Evolutionary conservation across 768 basidiomycete species (phyloP).

Genomic region (Termitomyces sp.): DNA sequence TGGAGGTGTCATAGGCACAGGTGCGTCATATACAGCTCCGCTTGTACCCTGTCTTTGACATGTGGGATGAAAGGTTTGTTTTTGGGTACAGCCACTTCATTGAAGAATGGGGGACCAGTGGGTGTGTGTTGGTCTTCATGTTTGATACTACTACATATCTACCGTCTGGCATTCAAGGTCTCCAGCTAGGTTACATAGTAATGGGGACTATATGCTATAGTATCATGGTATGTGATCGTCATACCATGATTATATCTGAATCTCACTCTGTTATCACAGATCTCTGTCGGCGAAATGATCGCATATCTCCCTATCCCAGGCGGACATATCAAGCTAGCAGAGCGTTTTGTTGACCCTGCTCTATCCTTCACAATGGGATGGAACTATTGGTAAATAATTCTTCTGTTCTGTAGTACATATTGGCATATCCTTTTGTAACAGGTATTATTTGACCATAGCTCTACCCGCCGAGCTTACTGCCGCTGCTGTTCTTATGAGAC

Average conservation of each 20-base stretch:
- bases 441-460: too few species aligned
- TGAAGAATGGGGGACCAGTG: constrained; percentile 62
- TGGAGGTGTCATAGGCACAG: background rate
- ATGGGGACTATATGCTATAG: constrained; percentile 51
- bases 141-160: background rate
- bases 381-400: too few species aligned
- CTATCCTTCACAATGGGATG: constrained; percentile 41
- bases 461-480: too few species aligned
- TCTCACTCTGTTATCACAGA: too few species aligned
- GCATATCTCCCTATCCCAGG: constrained; percentile 77
- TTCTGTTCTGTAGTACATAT: too few species aligned
- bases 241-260: too few species aligned
- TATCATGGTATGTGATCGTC: too few species aligned
- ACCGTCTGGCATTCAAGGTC: constrained; percentile 30
- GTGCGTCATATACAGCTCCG: background rate
- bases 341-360: constrained; percentile 79
- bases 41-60: background rate
- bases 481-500: too few species aligned
- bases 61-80: constrained; percentile 31
- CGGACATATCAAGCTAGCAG: constrained; percentile 75
- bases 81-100: constrained; percentile 54
- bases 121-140: constrained; percentile 33
- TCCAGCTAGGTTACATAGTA: constrained; percentile 65
- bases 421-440: too few species aligned
- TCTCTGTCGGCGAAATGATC: constrained; percentile 55